Evolutionary conservation across 1,139 yeast species (phyloP).

Genomic region (Citeromyces siamensis): DNA sequence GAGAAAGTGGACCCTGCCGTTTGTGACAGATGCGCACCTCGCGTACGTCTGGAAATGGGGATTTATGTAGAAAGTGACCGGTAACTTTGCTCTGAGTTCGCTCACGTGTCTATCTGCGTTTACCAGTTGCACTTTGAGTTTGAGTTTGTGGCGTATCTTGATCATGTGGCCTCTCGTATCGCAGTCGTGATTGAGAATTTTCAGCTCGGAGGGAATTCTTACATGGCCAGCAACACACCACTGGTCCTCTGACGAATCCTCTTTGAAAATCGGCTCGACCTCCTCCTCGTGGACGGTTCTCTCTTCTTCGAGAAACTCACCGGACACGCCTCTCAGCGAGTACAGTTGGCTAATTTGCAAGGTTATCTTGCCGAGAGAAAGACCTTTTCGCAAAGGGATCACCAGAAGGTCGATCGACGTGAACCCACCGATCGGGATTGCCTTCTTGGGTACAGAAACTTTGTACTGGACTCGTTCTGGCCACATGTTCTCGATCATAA

Average conservation of each 20-base stretch:
- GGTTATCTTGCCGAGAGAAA: constrained; percentile 31
- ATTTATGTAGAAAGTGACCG: constrained; percentile 36
- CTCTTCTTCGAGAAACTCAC: constrained; percentile 26
- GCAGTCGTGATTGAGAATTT: constrained; percentile 46
- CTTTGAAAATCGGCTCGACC: constrained; percentile 17
- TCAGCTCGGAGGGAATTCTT: constrained; percentile 38
- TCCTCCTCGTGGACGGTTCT: constrained; percentile 23
- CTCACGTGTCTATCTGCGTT: constrained; percentile 73
- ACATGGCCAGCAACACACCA: constrained; percentile 38
- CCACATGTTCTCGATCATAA: constrained; percentile 53
- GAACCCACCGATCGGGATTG: constrained; percentile 47
- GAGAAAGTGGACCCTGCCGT: constrained; percentile 35
- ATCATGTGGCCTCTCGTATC: constrained; percentile 33
- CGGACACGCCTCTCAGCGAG: constrained; percentile 24
- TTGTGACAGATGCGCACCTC: constrained; percentile 36
- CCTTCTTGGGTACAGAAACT: constrained; percentile 41
- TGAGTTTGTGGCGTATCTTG: constrained; percentile 56
- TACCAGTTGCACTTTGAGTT: constrained; percentile 47
- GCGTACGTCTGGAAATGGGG: constrained; percentile 42
- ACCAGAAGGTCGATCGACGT: constrained; percentile 39
- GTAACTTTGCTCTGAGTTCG: constrained; percentile 66
- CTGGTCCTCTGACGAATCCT: constrained; percentile 27
- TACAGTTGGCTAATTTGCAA: constrained; percentile 44
- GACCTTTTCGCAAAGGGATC: constrained; percentile 49
- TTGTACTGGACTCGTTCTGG: constrained; percentile 53